phyloP scores from a whole-genome alignment of 768 basidiomycete genomes.

The Gautieria morchelliformis region DNA sequence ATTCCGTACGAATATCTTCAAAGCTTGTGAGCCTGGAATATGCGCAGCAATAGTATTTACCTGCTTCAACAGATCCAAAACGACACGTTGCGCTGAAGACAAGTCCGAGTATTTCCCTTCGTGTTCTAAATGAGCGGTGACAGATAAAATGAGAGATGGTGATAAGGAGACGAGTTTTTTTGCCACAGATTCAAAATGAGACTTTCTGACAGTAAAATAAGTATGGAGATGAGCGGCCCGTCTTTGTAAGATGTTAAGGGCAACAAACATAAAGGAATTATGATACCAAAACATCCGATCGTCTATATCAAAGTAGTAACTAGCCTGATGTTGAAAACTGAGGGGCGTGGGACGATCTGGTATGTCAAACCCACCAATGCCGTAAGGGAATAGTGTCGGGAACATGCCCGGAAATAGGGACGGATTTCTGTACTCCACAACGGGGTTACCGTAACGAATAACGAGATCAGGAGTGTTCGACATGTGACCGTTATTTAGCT shows the following conservation, averaged over 20 bases:
- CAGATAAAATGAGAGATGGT: not conserved
- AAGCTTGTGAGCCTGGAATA: too few relatives aligned
- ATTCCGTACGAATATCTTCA: too few relatives aligned
- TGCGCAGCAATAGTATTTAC: too few relatives aligned
- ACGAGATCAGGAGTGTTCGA: not conserved
- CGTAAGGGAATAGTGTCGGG: not conserved
- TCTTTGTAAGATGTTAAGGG: too few relatives aligned
- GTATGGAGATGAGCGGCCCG: too few relatives aligned
- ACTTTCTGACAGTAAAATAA: too few relatives aligned
- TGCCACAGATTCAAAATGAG: too few relatives aligned
- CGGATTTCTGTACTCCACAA: not conserved
- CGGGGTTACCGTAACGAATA: not conserved
- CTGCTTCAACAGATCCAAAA: too few relatives aligned
- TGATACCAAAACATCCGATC: too few relatives aligned
- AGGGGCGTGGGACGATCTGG: not conserved
- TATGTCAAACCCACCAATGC: slow-evolving; percentile 8
- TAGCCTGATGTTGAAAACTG: slow-evolving; percentile 10
- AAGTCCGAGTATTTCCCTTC: slow-evolving; percentile 1
- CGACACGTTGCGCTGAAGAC: not conserved
- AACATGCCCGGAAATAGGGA: not conserved
- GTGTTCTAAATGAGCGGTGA: slow-evolving; percentile 2
- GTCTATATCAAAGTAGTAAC: too few relatives aligned
- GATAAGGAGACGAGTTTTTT: too few relatives aligned
- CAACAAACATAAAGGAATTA: too few relatives aligned
- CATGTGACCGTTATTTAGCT: not conserved